phyloP scores from a whole-genome alignment of 192 early-diverging fungal genomes.

The Tieghemiomyces parasiticus region DNA sequence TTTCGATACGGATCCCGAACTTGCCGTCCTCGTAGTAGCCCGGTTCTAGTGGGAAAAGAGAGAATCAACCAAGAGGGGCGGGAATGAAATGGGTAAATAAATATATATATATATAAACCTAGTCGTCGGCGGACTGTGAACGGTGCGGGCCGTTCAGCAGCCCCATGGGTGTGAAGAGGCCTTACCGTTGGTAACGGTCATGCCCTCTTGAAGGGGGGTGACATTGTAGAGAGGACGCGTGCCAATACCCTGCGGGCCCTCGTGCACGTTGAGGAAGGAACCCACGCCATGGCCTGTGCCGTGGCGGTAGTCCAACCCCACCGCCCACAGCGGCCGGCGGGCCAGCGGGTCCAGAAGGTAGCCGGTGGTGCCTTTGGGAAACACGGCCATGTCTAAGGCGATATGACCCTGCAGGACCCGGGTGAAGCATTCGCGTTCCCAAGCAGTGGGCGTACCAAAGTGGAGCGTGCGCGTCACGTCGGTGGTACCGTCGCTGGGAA shows the following conservation, averaged over 20 bases:
- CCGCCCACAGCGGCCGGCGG: conserved; percentile 72
- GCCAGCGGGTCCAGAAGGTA: conserved; percentile 86
- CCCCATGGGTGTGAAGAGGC: no score
- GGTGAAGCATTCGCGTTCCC: conserved; percentile 87
- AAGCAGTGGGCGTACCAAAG: conserved; percentile 66
- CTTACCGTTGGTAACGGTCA: conserved; percentile 86
- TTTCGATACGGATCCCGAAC: conserved; percentile 97
- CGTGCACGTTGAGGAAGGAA: conserved; percentile 86
- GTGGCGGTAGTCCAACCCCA: conserved; percentile 90
- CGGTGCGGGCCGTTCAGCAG: no score
- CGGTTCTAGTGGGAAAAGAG: conserved; percentile 59
- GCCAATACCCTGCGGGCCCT: conserved; percentile 90
- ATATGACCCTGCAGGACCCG: conserved; percentile 98
- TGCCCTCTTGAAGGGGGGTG: conserved; percentile 63
- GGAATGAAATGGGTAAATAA: no score
- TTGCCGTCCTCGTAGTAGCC: conserved; percentile 94
- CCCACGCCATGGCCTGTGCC: conserved; percentile 98
- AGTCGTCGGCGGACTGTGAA: no score
- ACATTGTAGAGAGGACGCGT: conserved; percentile 59
- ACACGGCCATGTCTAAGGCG: conserved; percentile 73
- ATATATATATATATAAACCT: no score
- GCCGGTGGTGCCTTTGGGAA: conserved; percentile 75
- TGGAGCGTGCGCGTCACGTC: conserved; percentile 94
- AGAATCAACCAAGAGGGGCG: no score
- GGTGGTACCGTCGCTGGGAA: conserved; percentile 94